A percentile compares a stretch with the other conserved stretches of the same genome.
These are phyloP conservation scores for Cryphonectria radicalis DNA, from an alignment of 2,329 filamentous ascomycete genomes.

Conservation along the genomic window DNA sequence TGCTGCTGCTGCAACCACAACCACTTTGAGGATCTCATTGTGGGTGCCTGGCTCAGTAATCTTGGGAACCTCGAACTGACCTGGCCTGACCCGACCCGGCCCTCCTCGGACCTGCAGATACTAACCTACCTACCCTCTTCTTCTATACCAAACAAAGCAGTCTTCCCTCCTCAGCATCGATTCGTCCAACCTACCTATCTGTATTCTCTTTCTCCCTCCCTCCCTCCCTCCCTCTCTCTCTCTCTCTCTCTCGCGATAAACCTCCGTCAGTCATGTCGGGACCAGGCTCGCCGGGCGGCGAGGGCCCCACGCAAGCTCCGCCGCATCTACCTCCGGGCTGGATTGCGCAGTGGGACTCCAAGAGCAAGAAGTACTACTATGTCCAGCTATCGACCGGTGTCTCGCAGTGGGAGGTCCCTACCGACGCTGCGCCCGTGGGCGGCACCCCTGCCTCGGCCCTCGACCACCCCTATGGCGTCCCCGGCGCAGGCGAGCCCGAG, in stretches of 20 bases:
- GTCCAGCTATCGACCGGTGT: conserved; percentile 73
- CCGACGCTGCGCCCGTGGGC: conserved; percentile 64
- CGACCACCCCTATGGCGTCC: conserved; percentile 67
- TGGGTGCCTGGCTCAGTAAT: not conserved
- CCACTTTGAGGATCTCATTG: not conserved
- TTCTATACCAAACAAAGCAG: not conserved
- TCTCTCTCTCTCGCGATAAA: not conserved
- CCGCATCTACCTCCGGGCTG: conserved; percentile 66
- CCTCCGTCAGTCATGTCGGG: conserved; percentile 54
- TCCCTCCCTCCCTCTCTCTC: too few relatives aligned
- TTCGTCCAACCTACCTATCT: not conserved
- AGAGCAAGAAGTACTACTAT: conserved; percentile 70
- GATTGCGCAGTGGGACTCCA: conserved; percentile 72
- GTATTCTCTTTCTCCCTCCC: not conserved
- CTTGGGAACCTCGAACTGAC: not conserved
- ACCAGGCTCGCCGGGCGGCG: conserved; percentile 60
- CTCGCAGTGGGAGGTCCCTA: conserved; percentile 76
- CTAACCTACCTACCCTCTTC: conserved; percentile 9
- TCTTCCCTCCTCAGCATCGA: too few relatives aligned
- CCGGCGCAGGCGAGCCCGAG: conserved; percentile 46
- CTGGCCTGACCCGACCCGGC: not conserved
- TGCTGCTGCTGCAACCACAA: too few relatives aligned
- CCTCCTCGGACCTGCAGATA: conserved; percentile 2
- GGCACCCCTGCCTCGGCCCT: conserved; percentile 59
- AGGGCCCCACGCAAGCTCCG: conserved; percentile 63